Percentiles rank a stretch among this genome's conserved stretches.
Evolutionary conservation across 2,329 filamentous ascomycete genomes (phyloP).

Genomic region (Fusarium sp.): DNA sequence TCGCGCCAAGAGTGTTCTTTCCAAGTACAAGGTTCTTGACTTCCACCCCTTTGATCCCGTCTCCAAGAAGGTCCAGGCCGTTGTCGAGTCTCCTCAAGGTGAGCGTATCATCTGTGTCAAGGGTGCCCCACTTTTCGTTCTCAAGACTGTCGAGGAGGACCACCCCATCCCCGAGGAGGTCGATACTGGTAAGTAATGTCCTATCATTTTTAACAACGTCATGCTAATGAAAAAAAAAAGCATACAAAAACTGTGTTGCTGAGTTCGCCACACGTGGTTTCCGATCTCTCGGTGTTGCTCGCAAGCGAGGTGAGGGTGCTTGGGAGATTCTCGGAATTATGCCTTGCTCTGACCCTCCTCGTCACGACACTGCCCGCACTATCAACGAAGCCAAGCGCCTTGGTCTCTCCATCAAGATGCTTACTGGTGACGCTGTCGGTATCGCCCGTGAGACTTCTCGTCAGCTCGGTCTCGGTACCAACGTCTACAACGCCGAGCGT

Average conservation of each 20-base stretch:
- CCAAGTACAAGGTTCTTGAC: conserved; percentile 85
- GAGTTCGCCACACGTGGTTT: conserved; percentile 95
- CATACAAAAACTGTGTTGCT: conserved; percentile 92
- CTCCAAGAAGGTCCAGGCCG: conserved; percentile 89
- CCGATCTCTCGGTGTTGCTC: conserved; percentile 92
- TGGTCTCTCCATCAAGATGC: conserved; percentile 93
- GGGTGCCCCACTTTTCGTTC: conserved; percentile 87
- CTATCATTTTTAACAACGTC: too few species aligned
- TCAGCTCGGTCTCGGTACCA: conserved; percentile 90
- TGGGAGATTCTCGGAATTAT: conserved; percentile 97
- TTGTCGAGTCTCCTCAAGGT: conserved; percentile 85
- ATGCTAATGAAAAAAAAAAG: background rate
- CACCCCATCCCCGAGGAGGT: conserved; percentile 81
- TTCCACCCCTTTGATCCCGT: conserved; percentile 93
- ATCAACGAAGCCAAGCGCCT: conserved; percentile 90
- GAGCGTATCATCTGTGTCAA: conserved; percentile 91
- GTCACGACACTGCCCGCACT: conserved; percentile 90
- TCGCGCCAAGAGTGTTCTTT: conserved; percentile 81
- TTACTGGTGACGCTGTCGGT: conserved; percentile 93
- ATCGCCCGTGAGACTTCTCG: conserved; percentile 93
- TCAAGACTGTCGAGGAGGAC: conserved; percentile 89
- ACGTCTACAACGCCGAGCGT: conserved; percentile 93
- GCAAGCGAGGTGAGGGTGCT: conserved; percentile 82
- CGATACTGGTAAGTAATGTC: conserved; percentile 55
- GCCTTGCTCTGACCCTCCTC: conserved; percentile 92